A percentile compares a stretch with the other conserved stretches of the same genome.
Evolutionary conservation across 176 grass and related monocot species (phyloP).

Genomic region (Carex scoparia): DNA sequence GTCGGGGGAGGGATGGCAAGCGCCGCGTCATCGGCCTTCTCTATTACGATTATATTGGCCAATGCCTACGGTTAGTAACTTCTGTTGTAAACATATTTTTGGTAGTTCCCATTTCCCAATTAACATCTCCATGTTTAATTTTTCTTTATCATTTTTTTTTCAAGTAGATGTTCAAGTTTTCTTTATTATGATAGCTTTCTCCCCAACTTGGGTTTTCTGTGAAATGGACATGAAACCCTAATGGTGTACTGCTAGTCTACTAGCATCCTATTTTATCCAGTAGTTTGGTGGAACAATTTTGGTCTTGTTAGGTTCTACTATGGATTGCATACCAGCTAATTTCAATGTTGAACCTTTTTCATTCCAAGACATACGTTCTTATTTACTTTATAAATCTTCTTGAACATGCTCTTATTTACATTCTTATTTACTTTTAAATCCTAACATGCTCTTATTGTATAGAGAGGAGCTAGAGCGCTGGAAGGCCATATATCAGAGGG

Average conservation of each 20-base stretch:
- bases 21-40: slow-evolving; percentile 80
- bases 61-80: slow-evolving; percentile 64
- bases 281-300: neutral
- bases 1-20: slow-evolving; percentile 55
- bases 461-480: slow-evolving; percentile 88
- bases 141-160: neutral
- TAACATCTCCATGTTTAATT: neutral
- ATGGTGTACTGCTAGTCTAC: neutral
- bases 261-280: neutral
- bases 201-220: neutral
- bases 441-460: slow-evolving; percentile 20
- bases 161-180: neutral
- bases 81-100: slow-evolving; percentile 14
- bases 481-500: slow-evolving; percentile 71
- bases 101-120: slow-evolving; percentile 11
- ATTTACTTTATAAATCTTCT: neutral
- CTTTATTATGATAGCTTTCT: neutral
- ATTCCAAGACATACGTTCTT: neutral
- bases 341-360: neutral
- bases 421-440: neutral
- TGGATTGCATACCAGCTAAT: neutral
- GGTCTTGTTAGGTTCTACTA: neutral
- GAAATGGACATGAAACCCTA: neutral
- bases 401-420: neutral
- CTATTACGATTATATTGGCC: slow-evolving; percentile 84